Evolutionary conservation across 352 stramenopile genomes (phyloP).

Genomic region (Globisporangium camurandrum): DNA sequence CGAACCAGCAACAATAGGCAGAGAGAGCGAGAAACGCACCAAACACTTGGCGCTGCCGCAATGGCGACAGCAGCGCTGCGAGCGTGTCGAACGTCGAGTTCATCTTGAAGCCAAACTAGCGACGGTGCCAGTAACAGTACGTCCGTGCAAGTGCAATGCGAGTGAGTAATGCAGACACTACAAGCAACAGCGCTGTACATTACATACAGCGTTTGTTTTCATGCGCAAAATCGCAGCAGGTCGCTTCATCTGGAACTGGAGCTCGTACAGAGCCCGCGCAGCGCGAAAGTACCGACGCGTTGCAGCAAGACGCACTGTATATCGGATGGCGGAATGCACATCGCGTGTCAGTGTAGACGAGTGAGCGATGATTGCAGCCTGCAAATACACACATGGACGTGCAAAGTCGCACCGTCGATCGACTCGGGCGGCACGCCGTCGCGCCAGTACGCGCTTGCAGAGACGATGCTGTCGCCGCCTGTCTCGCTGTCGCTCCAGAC

Average conservation of each 20-base stretch:
- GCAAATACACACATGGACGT: background rate
- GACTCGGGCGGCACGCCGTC: conserved; percentile 6
- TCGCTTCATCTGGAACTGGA: conserved; percentile 69
- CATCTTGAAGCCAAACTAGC: conserved; percentile 60
- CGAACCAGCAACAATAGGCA: background rate
- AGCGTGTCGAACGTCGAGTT: conserved; percentile 66
- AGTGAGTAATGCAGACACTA: background rate
- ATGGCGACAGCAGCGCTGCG: conserved; percentile 48
- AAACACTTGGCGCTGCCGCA: conserved; percentile 59
- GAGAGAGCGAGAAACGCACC: conserved; percentile 22
- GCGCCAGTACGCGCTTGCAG: conserved; percentile 11
- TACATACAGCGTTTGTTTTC: conserved; percentile 46
- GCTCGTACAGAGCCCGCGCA: conserved; percentile 56
- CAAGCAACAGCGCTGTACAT: background rate
- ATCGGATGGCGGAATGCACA: background rate
- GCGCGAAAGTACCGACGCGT: conserved; percentile 52
- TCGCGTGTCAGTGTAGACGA: background rate
- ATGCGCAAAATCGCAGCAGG: conserved; percentile 67
- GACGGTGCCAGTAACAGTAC: conserved; percentile 1
- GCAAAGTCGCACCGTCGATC: conserved; percentile 5
- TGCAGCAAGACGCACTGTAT: conserved; percentile 48
- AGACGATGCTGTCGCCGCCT: background rate
- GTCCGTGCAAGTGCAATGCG: background rate
- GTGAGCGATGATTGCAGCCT: background rate
- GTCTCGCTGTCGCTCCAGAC: conserved; percentile 2